Evolutionary conservation across 352 stramenopile genomes (phyloP), one percentile per base, ranked within the genome.

Genomic region (Globisporangium lucens): DNA sequence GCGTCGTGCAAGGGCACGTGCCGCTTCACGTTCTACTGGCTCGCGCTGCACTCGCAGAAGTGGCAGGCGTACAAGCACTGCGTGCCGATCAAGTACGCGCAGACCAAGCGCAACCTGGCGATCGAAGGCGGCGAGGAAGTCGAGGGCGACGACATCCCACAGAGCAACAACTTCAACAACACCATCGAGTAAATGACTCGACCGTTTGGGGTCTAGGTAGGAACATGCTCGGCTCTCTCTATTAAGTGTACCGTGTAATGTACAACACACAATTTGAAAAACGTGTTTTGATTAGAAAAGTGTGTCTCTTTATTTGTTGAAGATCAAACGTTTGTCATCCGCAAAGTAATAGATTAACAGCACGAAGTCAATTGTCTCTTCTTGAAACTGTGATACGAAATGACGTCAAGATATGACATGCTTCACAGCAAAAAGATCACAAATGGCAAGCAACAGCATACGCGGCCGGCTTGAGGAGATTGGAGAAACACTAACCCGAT

Each of bases 1-100:
- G 75, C 56, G 1, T 36, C 67, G 33, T 90, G 80, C 73, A 75
- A 75, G 51, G 77, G 79, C 22, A 76, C 71, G 30, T 90, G 82
- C 35, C 61, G 68, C 12, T 66, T 90, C 27, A 67, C 66, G 12
- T 88, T 89, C 71, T 85, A 85, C 73, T 87, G 79, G 61, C 33
- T 66, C 5, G 49, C 61, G 52, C 2, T 68, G 27, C 63, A 68
- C 38, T 57, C 59, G 55, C 29, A 22, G 1, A 58, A 47, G 17
- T 68, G 63, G 63, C 63, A 68, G 55, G 51, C 38, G 9, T 68
- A 68, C 63, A 68, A 33, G 2, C 43, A 51, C 43, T 51, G 43
- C 43, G 43, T 51, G 17, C 43, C 43, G 43, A 51, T 51, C 43
- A 51, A 51, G 43, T 22, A 22, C 43, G 17, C 43, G 43, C 43